Base-by-base conservation (phyloP, 1,139 yeast genomes). In the Suhomyces taliae region DNA sequence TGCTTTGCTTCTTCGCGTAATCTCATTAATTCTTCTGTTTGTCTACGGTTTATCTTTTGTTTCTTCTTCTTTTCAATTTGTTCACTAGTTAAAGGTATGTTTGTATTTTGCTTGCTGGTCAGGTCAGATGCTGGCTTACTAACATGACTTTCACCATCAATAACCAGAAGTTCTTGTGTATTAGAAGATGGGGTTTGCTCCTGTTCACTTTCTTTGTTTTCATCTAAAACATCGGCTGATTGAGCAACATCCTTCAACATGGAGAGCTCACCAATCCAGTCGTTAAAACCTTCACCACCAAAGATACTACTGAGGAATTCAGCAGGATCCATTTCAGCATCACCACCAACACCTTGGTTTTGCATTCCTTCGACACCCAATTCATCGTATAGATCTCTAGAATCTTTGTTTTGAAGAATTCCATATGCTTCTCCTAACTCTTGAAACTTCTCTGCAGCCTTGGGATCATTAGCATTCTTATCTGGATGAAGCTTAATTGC, bases 241-340 rank as follows among this genome's bases (percentile, higher is more conserved):
- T 82, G 80, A 27, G 81, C 66, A 56, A 85, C 67, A 53, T 83
- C 87, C 51, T 78, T 79, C 52, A 86, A 65, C 65, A 85, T 71
- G 6, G 85, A 76, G 52, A 86, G 74, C 53, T 86, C 89, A 2
- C 93, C 95, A 52, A 87, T 84, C 86, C 90, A 86, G 47, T 85
- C 87, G 41, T 78, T 81, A 66, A 91, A 91, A 2, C 95, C 93
- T 50, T 88, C 96, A 43, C 95, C 95, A 46, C 95, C 95, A 64
- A 86, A 86, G 31, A 86, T 84, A 68, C 80, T 77, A 19, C 81
- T 78, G 62, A 86, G 82, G 58, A 82, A 84, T 63, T 90, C 97
- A 40, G 85, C 77, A 0, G 97, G 96, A 36, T 62, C 66, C 27
- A 60, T 51, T 9, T 59, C 62, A 7, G 56, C 60, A 3, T 55